These are phyloP conservation scores for Trichophyton verrucosum DNA, from an alignment of 2,329 filamentous ascomycete genomes.

Conservation along the genomic window DNA sequence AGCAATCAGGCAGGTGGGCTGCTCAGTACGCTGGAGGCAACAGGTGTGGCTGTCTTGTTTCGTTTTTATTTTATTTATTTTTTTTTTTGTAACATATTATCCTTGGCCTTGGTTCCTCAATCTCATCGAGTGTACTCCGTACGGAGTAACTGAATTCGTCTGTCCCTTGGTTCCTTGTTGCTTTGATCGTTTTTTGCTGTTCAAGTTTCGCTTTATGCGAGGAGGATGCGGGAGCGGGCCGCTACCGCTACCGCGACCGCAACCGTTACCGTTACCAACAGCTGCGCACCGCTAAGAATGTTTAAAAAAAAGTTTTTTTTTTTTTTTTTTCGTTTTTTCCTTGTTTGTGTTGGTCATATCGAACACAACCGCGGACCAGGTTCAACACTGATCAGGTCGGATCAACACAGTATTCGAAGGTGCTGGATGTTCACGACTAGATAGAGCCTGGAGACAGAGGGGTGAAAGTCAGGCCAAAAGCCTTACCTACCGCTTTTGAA, in stretches of 20 bases:
- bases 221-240: slow-evolving; percentile 5
- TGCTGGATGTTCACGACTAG: neutral
- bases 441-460: neutral
- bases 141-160: neutral
- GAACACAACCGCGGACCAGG: neutral
- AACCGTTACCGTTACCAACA: slow-evolving; percentile 5
- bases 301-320: neutral
- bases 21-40: no score
- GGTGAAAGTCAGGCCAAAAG: neutral
- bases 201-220: slow-evolving; percentile 3
- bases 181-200: neutral
- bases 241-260: slow-evolving; percentile 6
- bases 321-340: neutral
- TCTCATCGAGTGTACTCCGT: no score
- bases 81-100: neutral
- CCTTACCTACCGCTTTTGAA: neutral
- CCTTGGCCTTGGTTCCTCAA: neutral
- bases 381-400: neutral
- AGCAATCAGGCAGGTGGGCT: neutral
- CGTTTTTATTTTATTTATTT: neutral
- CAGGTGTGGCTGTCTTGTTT: no score
- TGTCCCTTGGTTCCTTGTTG: neutral
- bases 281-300: slow-evolving; percentile 2
- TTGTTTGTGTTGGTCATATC: neutral
- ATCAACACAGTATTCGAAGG: neutral